These are phyloP conservation scores for Kalanchoe fedtschenkoi DNA, from an alignment of 164 flowering plant species.

Conservation along the genomic window DNA sequence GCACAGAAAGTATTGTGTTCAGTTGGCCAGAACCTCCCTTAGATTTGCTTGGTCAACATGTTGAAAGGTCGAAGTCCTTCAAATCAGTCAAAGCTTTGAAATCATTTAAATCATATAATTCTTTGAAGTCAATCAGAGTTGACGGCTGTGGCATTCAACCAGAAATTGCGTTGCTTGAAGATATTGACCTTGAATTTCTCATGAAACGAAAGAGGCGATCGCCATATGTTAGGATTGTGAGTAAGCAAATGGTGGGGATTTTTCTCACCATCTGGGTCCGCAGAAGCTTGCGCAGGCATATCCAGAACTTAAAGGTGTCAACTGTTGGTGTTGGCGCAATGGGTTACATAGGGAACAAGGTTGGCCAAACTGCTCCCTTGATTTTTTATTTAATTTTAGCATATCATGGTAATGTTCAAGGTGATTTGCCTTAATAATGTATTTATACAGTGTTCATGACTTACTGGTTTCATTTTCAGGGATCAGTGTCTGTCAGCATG, in stretches of 20 bases:
- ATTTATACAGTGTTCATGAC: background rate
- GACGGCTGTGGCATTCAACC: conserved; percentile 22
- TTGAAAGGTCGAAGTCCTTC: conserved; percentile 52
- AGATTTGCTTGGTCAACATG: conserved; percentile 46
- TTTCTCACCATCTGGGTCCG: conserved; percentile 90
- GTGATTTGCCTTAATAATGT: background rate
- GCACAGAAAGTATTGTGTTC: conserved; percentile 66
- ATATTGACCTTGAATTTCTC: conserved; percentile 57
- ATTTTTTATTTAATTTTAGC: background rate
- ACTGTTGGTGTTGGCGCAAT: conserved; percentile 95
- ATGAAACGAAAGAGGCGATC: conserved; percentile 52
- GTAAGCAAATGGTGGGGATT: conserved; percentile 97
- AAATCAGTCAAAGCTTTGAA: conserved; percentile 34
- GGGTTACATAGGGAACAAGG: conserved; percentile 99
- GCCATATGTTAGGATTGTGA: conserved; percentile 70
- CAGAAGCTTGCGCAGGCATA: conserved; percentile 70
- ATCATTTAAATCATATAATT: conserved; percentile 34
- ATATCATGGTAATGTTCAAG: background rate
- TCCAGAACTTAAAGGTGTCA: conserved; percentile 72
- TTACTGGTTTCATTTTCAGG: conserved; percentile 40
- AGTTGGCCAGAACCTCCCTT: conserved; percentile 90
- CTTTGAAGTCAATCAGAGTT: conserved; percentile 42
- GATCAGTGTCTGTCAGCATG: conserved; percentile 93
- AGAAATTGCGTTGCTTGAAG: conserved; percentile 34
- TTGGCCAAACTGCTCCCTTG: conserved; percentile 10